Evolutionary conservation across 129 eudicot species (phyloP), one percentile per base, ranked within the genome.

Genomic region (Apium graveolens): DNA sequence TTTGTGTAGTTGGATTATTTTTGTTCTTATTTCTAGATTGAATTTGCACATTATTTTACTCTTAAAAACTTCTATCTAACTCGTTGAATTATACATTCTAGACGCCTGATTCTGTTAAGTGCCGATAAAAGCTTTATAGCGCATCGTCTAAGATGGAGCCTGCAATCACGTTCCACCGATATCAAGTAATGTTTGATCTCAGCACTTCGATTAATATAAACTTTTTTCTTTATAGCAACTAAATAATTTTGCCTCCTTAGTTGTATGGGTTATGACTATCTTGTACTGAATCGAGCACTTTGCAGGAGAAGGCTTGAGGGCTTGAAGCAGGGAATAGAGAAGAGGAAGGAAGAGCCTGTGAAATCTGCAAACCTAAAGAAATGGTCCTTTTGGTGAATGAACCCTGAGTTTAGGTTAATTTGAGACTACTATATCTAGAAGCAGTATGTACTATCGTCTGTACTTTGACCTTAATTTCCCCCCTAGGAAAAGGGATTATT

Each of bases 131-230:
- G 99, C 97, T 76, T 89, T 90, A 74, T 96, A 96, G 60, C 97
- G 97, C 66, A 92, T 92, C 92, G 99, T 43, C 97, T 92, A 76
- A 85, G 99, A 86, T 96, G 99, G 99, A 96, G 99, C 83, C 84
- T 96, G 74, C 97, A 96, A 82, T 97, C 97, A 35, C 97, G 95
- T 48, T 91, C 90, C 78, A 81, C 90, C 20, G 99, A 96, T 85
- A 87, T 89, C 90, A 90, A 84, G 99, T 96, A 96, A 84, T 53
- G 34, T 41, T 68, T 49, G 32, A 18, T 27, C 63, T 49, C 60
- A n/a, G 55, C 17, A 76, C 78, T 38, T 38, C 8, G 11, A 18
- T 38, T 38, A 5, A 29, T 2, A 14, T 69, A 35, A 17, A 18
- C 4, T 66, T 5, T 31, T 34, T 38, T 45, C 26, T 70, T 18